Evolutionary conservation across 257 asterid species (phyloP), one percentile per base, ranked within the genome.

Genomic region (Fraxinus americana): DNA sequence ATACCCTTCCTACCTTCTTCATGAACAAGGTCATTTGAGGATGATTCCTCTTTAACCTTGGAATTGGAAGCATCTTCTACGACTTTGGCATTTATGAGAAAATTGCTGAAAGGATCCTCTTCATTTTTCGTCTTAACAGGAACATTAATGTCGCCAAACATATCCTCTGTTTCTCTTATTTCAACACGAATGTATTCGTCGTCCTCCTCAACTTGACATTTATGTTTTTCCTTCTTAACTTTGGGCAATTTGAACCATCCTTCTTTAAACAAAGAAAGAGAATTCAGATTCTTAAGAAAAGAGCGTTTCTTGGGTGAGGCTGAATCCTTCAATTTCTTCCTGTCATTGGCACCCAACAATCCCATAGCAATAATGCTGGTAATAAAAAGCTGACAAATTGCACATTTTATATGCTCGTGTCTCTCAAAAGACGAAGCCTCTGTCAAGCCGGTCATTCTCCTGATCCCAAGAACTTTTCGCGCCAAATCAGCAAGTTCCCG

Each of bases 361-460:
- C 91, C 84, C 86, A 91, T 85, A 4, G 91, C 97, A 6, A 92
- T 92, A 3, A 89, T 84, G n/a, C 81, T 89, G 0, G 96, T 86
- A 43, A 94, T 82, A 43, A 94, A 92, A 16, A 92, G 94, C 83
- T 89, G 96, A 79, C 97, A 92, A 67, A 94, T 92, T 1, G 92
- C 89, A 21, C 87, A 84, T 78, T 92, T 94, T 1, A 94, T 86
- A 72, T 85, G 92, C 70, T 90, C 97, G 13, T 94, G 96, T 77
- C 94, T 86, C 87, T 88, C 90, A 0, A 88, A 91, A 41, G 98
- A 89, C 1, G 96, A 88, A 8, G 94, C 90, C 19, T 92, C 91
- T 0, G 97, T 88, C 13, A 92, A 66, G n/a, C 97, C 98, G 7
- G 83, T 69, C 97, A 94, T 90, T 48, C 63, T 87, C 92, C 86